Base-by-base conservation (phyloP, 169 alveolate species). In the Condylostoma magnum region DNA sequence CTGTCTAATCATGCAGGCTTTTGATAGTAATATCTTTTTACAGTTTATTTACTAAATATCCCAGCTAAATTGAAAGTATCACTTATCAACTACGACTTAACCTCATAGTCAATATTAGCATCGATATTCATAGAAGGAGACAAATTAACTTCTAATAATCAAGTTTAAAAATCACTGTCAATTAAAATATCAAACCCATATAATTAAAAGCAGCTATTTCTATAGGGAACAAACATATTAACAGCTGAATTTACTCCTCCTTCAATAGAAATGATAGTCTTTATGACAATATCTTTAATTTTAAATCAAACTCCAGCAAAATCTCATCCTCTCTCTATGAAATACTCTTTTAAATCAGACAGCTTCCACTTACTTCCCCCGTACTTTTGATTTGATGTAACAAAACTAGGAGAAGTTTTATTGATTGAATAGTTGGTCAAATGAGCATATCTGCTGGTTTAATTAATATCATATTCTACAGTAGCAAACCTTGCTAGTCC, bases 401-500 rank as follows among this genome's bases (percentile, higher is more conserved):
- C 58, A 71, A 70, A 90, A 56, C 84, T 84, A 20, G 77, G 71
- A 68, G 89, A 78, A 31, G 65, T 67, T 68, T 90, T 90, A 68
- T 90, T 90, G 6, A 90, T 77, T 20, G 91, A 73, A 56, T 83
- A 87, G 65, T 91, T 87, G 0, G 94, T 90, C 48, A 87, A 78
- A 56, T 87, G 94, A 5, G 67, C 66, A 37, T 43, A 77, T 27
- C 73, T 83, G 8, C 67, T 66, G 15, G 69, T 48, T 68, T 77
- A 75, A 36, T 70, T 43, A 27, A 53, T 36, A 37, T 80, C 58
- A 71, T 90, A 90, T 73, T 85, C 80, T 57, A 79, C 89, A 15
- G 90, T 84, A 10, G 94, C 93, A 70, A 90, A 84, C 47, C 95
- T 66, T 2, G 79, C 92, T 30, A 90, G 65, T 0, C 95, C 95